These are phyloP conservation scores for Trichothecium roseum DNA, from an alignment of 2,329 filamentous ascomycete species.

Conservation along the genomic window DNA sequence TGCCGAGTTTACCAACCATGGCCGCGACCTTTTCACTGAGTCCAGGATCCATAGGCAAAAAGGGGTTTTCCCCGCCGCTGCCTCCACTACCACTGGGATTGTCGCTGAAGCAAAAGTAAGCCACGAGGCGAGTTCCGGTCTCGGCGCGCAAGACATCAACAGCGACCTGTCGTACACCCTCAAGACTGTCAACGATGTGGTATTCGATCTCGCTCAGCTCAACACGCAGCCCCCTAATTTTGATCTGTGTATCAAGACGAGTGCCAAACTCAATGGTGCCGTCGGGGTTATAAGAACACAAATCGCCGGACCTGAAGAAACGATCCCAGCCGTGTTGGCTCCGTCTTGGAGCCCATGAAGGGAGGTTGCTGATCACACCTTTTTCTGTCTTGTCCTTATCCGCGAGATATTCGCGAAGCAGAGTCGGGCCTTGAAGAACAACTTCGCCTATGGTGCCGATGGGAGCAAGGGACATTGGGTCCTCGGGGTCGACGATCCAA, in stretches of 20 bases:
- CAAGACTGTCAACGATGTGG: too few relatives aligned
- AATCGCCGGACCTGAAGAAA: neutral
- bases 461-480: slow-evolving; percentile 4
- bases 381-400: slow-evolving; percentile 6
- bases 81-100: neutral
- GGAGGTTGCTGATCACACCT: neutral
- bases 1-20: neutral
- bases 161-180: neutral
- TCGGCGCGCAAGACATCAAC: neutral
- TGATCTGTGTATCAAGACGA: too few relatives aligned
- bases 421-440: slow-evolving; percentile 17
- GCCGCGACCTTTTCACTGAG: too few relatives aligned
- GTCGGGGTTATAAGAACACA: neutral
- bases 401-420: slow-evolving; percentile 33
- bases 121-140: neutral
- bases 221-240: too few relatives aligned
- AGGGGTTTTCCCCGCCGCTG: too few relatives aligned
- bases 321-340: neutral
- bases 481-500: slow-evolving; percentile 7
- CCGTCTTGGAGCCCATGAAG: slow-evolving; percentile 3
- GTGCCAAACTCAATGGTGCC: too few relatives aligned
- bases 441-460: slow-evolving; percentile 7
- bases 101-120: neutral
- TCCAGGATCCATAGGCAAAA: neutral
- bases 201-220: too few relatives aligned